Evolutionary conservation across 345 rosid species (phyloP), one percentile per base, ranked within the genome.

Genomic region (Ceriops zippeliana): DNA sequence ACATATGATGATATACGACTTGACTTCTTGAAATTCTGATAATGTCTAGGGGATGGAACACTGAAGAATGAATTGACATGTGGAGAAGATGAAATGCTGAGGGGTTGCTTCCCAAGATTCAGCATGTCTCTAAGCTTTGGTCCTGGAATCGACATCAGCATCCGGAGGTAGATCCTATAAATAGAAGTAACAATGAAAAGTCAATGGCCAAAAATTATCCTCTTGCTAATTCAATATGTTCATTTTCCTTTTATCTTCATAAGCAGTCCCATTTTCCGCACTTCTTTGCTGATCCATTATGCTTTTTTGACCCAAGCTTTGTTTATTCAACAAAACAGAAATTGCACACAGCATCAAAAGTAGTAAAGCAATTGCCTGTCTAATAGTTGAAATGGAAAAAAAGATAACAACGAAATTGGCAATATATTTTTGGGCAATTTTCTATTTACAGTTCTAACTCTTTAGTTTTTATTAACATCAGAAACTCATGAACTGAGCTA

Each of bases 141-240:
- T 70, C 99, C 99, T 6, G 99, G 99, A 60, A 91, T 73, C 63
- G 92, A 91, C 27, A 86, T 85, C 76, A 95, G 82, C 87, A 95
- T 86, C 80, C 97, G 85, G 82, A 95, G 67, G 83, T 91, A 91
- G 75, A 89, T 89, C 89, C 97, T 95, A 83, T 49, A 83, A 66
- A 73, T 62, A 46, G 60, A 20, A 37, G 67, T 58, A 47, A 53
- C 66, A 61, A 78, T 64, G 67, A 81, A 56, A 66, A 46, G 42
- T 52, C 38, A 65, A 26, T 31, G 42, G 19, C 19, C 49, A 42
- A 42, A 42, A 42, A 2, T 2, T 11, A 42, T 42, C 49, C 49
- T 13, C 49, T 42, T 13, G 49, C 49, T 42, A 38, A 38, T 38
- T 38, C 46, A 9, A 38, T 38, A 38, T 9, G 4, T 1, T 38